A percentile compares a stretch with the other conserved stretches of the same genome.
These are phyloP conservation scores for Paraphoma chrysanthemicola DNA, from an alignment of 2,329 filamentous ascomycete species.

Conservation along the genomic window DNA sequence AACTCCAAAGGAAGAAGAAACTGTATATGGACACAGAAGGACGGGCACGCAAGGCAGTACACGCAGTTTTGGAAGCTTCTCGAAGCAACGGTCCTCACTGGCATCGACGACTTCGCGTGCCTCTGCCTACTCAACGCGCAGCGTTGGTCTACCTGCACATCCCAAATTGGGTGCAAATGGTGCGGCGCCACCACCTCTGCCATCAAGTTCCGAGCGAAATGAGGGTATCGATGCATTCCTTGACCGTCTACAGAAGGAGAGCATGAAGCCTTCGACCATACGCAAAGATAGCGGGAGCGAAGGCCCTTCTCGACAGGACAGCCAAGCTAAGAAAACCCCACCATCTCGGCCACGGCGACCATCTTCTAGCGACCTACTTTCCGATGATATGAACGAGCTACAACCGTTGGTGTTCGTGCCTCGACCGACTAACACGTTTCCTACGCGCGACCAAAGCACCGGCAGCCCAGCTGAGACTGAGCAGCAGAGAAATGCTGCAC, in stretches of 20 bases:
- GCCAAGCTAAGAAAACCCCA: constrained; percentile 22
- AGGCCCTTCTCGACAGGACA: constrained; percentile 31
- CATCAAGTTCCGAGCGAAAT: constrained; percentile 24
- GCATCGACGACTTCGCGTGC: constrained; percentile 38
- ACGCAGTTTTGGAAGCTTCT: constrained; percentile 33
- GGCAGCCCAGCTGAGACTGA: constrained; percentile 22
- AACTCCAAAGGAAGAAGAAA: constrained; percentile 25
- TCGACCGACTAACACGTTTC: constrained; percentile 26
- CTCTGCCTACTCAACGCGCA: constrained; percentile 40
- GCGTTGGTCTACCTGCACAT: constrained; percentile 29
- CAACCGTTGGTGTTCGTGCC: constrained; percentile 24
- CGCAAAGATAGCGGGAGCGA: constrained; percentile 23
- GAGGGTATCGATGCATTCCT: constrained; percentile 50
- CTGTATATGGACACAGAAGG: constrained; percentile 43
- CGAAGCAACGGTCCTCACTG: constrained; percentile 35
- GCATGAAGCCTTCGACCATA: constrained; percentile 21
- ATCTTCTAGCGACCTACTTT: constrained; percentile 35
- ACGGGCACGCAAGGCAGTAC: constrained; percentile 45
- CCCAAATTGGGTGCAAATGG: constrained; percentile 21
- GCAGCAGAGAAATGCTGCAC: constrained; percentile 6
- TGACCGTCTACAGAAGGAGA: constrained; percentile 44
- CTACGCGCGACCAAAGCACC: constrained; percentile 31
- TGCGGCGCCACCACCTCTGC: constrained; percentile 28
- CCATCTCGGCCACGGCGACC: constrained; percentile 31
- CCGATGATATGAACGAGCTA: constrained; percentile 27